Evolutionary conservation across 2,329 filamentous ascomycete genomes (phyloP).

Genomic region (Dactylonectria macrodidyma): DNA sequence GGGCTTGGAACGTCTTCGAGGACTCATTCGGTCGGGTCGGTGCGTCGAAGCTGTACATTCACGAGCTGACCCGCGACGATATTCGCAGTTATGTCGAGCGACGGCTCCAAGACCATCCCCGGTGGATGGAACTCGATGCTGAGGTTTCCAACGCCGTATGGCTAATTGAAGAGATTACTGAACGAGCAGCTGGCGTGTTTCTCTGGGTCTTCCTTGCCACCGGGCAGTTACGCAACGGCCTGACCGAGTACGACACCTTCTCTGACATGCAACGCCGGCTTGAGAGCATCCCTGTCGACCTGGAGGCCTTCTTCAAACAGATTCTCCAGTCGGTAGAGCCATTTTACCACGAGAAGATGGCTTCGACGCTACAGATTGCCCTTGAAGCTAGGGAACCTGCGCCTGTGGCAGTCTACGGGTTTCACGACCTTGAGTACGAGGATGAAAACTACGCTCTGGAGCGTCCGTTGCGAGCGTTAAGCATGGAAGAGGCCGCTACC

Average conservation of each 20-base stretch:
- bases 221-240: constrained; percentile 14
- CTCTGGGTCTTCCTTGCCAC: constrained; percentile 41
- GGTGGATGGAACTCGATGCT: constrained; percentile 13
- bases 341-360: constrained; percentile 20
- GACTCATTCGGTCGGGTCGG: not conserved
- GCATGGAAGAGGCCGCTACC: no score
- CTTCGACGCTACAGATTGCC: constrained; percentile 15
- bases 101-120: constrained; percentile 3
- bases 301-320: constrained; percentile 27
- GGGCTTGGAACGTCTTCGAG: constrained; percentile 30
- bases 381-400: constrained; percentile 6
- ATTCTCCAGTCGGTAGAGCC: constrained; percentile 21
- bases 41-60: constrained; percentile 27
- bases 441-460: constrained; percentile 20
- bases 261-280: constrained; percentile 22
- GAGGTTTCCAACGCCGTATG: not conserved
- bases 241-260: constrained; percentile 11
- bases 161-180: constrained; percentile 17
- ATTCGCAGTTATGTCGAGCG: constrained; percentile 27
- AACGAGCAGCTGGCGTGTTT: constrained; percentile 36
- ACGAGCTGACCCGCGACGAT: constrained; percentile 33
- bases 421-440: constrained; percentile 23
- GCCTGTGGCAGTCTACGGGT: constrained; percentile 3
- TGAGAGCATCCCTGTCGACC: constrained; percentile 21
- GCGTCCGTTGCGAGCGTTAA: no score